A percentile compares a stretch with the other conserved stretches of the same genome.
These are phyloP conservation scores for Diaporthe humulicola DNA, from an alignment of 2,329 filamentous ascomycete species.

Conservation along the genomic window DNA sequence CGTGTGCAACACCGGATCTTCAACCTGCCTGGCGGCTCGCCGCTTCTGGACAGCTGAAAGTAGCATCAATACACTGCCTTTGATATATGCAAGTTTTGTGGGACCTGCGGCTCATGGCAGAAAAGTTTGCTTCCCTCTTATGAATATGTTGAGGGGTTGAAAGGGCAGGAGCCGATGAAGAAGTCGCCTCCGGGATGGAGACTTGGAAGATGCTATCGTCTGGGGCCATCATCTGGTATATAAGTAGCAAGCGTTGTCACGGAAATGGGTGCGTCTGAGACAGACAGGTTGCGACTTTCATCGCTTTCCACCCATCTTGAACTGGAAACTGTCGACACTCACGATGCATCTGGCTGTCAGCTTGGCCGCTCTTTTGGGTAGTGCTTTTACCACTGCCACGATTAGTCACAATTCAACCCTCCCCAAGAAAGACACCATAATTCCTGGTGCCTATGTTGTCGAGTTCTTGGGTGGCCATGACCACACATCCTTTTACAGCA, in stretches of 20 bases:
- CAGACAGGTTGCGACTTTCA: background rate
- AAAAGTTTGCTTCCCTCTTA: constrained; percentile 2
- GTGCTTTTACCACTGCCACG: background rate
- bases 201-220: background rate
- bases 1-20: background rate
- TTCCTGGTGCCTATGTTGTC: constrained; percentile 42
- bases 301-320: background rate
- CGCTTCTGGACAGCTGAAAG: background rate
- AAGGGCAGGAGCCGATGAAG: too few relatives aligned
- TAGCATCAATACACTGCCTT: background rate
- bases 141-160: background rate
- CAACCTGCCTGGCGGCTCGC: background rate
- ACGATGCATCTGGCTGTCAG: constrained; percentile 20
- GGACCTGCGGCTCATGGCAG: constrained; percentile 3
- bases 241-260: background rate
- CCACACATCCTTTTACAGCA: constrained; percentile 41
- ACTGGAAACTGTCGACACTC: background rate
- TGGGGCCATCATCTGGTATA: background rate
- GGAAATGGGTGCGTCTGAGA: background rate
- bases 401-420: background rate
- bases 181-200: background rate
- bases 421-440: background rate
- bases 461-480: constrained; percentile 43
- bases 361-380: constrained; percentile 23
- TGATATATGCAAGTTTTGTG: background rate